phyloP scores from a whole-genome alignment of 208 protist genomes.

The Trypanosoma scelopori region DNA sequence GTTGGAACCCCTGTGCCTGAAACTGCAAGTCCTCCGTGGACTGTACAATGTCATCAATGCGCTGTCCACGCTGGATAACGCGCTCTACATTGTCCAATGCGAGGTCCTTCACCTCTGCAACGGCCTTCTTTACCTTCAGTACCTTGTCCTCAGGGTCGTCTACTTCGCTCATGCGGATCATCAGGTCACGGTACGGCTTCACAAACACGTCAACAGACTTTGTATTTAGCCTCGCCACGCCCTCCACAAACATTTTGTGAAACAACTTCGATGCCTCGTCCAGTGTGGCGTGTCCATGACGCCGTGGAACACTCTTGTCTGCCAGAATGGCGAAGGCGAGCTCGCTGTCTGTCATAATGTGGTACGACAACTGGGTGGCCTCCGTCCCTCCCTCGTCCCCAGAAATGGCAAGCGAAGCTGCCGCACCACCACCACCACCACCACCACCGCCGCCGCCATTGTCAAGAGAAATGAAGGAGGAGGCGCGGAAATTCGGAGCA shows the following conservation, averaged over 20 bases:
- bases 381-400: conserved; percentile 12
- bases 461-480: conserved; percentile 56
- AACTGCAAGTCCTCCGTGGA: conserved; percentile 86
- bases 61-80: conserved; percentile 74
- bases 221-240: conserved; percentile 50
- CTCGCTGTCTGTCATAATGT: conserved; percentile 78
- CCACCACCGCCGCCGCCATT: not conserved
- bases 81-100: conserved; percentile 87
- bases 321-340: conserved; percentile 71
- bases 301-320: conserved; percentile 44
- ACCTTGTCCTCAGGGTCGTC: conserved; percentile 59
- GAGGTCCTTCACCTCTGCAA: conserved; percentile 83
- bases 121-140: conserved; percentile 63
- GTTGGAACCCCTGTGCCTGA: conserved; percentile 87
- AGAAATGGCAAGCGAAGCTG: not conserved
- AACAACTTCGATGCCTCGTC: conserved; percentile 77
- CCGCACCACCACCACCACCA: no score
- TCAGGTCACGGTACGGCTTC: conserved; percentile 60
- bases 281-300: conserved; percentile 61
- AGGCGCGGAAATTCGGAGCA: conserved; percentile 79
- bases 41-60: conserved; percentile 89
- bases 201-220: conserved; percentile 69
- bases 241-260: conserved; percentile 88
- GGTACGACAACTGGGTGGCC: conserved; percentile 61
- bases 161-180: conserved; percentile 47